Conservation (phyloP, 2,329 filamentous ascomycete species). For the Leptographium lundbergii region DNA sequence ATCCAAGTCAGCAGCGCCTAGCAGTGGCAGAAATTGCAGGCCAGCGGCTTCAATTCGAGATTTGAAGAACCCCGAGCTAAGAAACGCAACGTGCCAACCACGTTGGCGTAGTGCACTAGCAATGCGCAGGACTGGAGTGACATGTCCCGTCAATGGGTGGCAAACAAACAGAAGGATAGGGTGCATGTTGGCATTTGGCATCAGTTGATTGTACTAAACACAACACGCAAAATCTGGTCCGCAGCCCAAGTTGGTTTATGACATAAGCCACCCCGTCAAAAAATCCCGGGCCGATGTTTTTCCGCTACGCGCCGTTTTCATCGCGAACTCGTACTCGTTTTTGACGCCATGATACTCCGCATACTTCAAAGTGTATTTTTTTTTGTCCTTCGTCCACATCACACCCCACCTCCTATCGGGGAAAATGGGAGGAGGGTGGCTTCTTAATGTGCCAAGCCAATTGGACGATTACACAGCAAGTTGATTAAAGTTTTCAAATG, state of each 20-base stretch:
- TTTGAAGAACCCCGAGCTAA: constrained; percentile 22
- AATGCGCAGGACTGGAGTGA: constrained; percentile 23
- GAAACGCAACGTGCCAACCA: constrained; percentile 21
- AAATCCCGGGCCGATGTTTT: too few relatives aligned
- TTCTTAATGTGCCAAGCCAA: too few relatives aligned
- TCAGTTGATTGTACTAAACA: not conserved
- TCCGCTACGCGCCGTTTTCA: too few relatives aligned
- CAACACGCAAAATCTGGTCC: not conserved
- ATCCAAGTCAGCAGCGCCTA: constrained; percentile 20
- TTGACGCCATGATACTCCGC: too few relatives aligned
- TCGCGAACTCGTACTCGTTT: too few relatives aligned
- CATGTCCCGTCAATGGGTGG: constrained; percentile 24
- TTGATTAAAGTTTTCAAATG: too few relatives aligned
- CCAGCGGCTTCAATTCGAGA: constrained; percentile 21
- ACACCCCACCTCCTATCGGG: too few relatives aligned
- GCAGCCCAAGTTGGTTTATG: too few relatives aligned
- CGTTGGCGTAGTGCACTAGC: constrained; percentile 18
- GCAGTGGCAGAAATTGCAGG: constrained; percentile 20
- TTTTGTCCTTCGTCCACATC: too few relatives aligned
- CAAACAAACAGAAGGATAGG: constrained; percentile 20
- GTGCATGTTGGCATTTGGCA: not conserved
- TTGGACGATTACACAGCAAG: too few relatives aligned
- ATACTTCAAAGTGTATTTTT: too few relatives aligned
- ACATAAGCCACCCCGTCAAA: too few relatives aligned
- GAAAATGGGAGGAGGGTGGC: not conserved